Evolutionary conservation across 352 stramenopile species (phyloP), one percentile per base, ranked within the genome.

Genomic region (Globisporangium lucens): DNA sequence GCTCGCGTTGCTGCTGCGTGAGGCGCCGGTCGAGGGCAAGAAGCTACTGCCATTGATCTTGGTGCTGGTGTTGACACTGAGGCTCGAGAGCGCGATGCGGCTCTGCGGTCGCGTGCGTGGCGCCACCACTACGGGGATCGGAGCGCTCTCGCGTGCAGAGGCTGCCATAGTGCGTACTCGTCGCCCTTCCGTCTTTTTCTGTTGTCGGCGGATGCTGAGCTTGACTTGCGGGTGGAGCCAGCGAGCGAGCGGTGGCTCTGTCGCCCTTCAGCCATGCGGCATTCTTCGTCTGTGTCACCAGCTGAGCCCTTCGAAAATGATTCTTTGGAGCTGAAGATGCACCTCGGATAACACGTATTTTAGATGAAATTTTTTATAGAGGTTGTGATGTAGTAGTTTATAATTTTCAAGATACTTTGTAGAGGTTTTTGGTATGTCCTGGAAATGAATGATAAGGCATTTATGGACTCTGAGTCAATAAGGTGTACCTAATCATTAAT

Each of bases 31-130:
- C 2, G 65, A 69, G 3, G 65, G 65, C 20, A 69, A 38, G 46
- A 69, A 51, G 22, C 64, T 69, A 36, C 15, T 30, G 38, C 61
- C 27, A 22, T 46, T 58, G 46, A 13, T 60, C 17, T n/a, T 68
- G 38, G 1, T 61, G 9, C 3, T 29, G 33, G 13, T 49, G 41
- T 20, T 51, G 43, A 51, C 17, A 51, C 7, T 51, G 43, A 46
- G 12, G 4, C 38, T 46, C 38, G 30, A 27, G 17, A 35, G 61
- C 7, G 24, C 24, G 2, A 12, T 20, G 33, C 65, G 65, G 17
- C 8, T 46, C 30, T 61, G 65, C 17, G 43, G 47, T 6, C 56
- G 46, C 20, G 56, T 22, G 8, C 52, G 41, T 49, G 27, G 4
- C 33, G 35, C 24, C 41, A 64, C 47, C 59, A 56, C 29, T 3